Base-by-base conservation (phyloP, 768 basidiomycete species). In the Boletus insuetus region DNA sequence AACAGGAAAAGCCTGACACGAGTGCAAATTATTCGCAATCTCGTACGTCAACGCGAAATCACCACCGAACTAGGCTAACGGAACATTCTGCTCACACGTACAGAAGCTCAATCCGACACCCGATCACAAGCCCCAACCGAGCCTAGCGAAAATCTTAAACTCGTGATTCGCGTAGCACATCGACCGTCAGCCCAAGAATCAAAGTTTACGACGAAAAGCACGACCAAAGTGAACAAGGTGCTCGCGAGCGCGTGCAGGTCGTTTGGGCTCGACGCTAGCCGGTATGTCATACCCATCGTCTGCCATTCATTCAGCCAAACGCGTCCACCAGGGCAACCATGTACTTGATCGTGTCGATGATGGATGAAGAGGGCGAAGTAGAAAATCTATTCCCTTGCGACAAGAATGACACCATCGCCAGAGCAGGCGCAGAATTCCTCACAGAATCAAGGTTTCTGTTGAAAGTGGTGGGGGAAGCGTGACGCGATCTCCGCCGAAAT, bases 341-440 rank as follows among this genome's bases (percentile, higher is more conserved):
- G 40, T 66, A 59, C 34, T 49, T 71, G 55, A 65, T 71, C 34
- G 57, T 71, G 2, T 24, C 58, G 24, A 62, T 49, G 12, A 58
- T 58, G 20, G 69, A 64, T 20, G 69, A 71, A 6, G 69, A 71
- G 3, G 71, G 67, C 13, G 51, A 56, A 4, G 50, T 54, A 46
- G 69, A 70, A 45, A 68, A 61, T 57, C 46, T 73, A 8, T 73
- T 71, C 42, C 65, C 60, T 1, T 71, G 71, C 26, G 65, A 71
- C 50, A 61, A 11, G 46, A 53, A 55, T 8, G 69, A 71, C 37
- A 60, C 59, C 16, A 69, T 71, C 41, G 47, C 51, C 12, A 50
- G 61, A 37, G 69, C 66, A 17, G 65, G 71, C 1, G 64, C 69
- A 19, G 69, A 69, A 42, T 32, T 31, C n/a, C 43, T 58, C 39